phyloP scores from a whole-genome alignment of 176 grass and related monocot genomes.

The Poa annua region DNA sequence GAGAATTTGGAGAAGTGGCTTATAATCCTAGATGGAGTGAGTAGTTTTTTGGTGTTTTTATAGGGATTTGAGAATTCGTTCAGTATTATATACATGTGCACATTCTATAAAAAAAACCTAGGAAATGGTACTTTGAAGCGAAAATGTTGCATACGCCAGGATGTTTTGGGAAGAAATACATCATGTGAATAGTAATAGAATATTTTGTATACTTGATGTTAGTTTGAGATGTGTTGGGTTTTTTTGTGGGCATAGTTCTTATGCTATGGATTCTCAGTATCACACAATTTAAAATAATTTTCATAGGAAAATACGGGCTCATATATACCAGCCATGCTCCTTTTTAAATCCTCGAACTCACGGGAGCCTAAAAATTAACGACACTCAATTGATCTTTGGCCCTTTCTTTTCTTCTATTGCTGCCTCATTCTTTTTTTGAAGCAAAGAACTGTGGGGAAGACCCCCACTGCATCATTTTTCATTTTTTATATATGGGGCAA shows the following conservation, averaged over 20 bases:
- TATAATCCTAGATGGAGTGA: too few species aligned
- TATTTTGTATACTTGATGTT: slow-evolving; percentile 6
- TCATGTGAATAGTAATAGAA: not conserved
- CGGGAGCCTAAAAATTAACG: too few species aligned
- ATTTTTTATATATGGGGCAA: too few species aligned
- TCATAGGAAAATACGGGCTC: not conserved
- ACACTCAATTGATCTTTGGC: too few species aligned
- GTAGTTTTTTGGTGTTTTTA: too few species aligned
- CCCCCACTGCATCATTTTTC: too few species aligned
- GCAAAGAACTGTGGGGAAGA: too few species aligned
- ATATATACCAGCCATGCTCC: not conserved
- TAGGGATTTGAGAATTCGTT: slow-evolving; percentile 8
- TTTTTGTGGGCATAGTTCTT: not conserved
- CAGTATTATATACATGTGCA: not conserved
- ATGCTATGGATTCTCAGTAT: not conserved
- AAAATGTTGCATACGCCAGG: not conserved
- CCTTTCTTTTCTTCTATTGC: not conserved
- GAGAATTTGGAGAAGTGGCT: too few species aligned
- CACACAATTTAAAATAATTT: not conserved
- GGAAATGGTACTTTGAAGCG: not conserved
- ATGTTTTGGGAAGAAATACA: not conserved
- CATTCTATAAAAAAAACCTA: not conserved
- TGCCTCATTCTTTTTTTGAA: not conserved
- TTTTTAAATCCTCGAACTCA: too few species aligned
- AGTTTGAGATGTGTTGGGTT: not conserved